Conservation (phyloP, 2,329 filamentous ascomycete species). For the Aaosphaeria pasadenensis region DNA sequence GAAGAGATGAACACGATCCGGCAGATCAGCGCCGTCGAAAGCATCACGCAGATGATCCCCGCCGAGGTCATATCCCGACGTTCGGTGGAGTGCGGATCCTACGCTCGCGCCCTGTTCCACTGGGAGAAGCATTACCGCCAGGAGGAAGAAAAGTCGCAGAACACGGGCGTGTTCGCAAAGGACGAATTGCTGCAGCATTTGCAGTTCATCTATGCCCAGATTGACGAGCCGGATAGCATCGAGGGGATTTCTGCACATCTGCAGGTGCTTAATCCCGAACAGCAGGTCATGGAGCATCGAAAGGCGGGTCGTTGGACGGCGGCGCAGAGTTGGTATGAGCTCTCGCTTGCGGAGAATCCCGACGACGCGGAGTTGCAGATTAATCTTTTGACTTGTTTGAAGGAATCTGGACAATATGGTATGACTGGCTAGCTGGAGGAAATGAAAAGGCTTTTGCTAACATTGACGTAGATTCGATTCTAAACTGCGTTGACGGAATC, state of each 20-base stretch:
- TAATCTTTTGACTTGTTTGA: slow-evolving; percentile 81
- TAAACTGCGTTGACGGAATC: slow-evolving; percentile 84
- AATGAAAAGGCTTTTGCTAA: background rate
- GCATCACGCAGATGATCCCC: slow-evolving; percentile 66
- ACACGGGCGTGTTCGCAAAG: slow-evolving; percentile 48
- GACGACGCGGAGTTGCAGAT: slow-evolving; percentile 74
- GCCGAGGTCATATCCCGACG: slow-evolving; percentile 73
- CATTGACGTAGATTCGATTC: slow-evolving; percentile 67
- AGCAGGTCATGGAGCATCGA: slow-evolving; percentile 87
- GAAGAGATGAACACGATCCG: slow-evolving; percentile 53
- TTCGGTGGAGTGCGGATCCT: slow-evolving; percentile 91
- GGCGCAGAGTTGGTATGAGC: slow-evolving; percentile 96
- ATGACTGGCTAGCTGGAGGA: slow-evolving; percentile 29
- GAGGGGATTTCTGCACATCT: slow-evolving; percentile 90
- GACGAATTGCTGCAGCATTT: slow-evolving; percentile 71
- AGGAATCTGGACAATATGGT: slow-evolving; percentile 95
- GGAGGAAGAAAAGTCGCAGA: slow-evolving; percentile 40
- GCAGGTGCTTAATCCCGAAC: slow-evolving; percentile 82
- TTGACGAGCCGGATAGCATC: slow-evolving; percentile 95
- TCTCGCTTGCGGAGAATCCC: slow-evolving; percentile 77
- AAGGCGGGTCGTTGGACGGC: slow-evolving; percentile 93
- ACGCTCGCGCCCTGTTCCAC: slow-evolving; percentile 86
- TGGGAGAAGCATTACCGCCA: slow-evolving; percentile 86
- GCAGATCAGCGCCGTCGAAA: slow-evolving; percentile 65
- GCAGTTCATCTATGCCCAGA: slow-evolving; percentile 93